These are phyloP conservation scores for Coccomyxa sp. DNA, from an alignment of 139 green algal species.

Conservation along the genomic window DNA sequence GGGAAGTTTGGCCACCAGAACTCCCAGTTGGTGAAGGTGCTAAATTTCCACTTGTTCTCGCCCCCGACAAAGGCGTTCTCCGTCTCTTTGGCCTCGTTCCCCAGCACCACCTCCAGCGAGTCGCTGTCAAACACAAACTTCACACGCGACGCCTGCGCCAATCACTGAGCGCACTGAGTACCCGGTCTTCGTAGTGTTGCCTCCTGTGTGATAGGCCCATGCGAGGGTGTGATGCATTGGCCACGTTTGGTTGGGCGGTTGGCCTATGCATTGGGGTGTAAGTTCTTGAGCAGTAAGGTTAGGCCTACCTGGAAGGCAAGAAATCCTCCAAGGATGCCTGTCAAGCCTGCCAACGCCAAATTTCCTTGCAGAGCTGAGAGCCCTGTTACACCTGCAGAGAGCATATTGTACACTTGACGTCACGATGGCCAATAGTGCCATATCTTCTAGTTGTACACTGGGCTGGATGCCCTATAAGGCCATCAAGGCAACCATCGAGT, in stretches of 20 bases:
- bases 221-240: conserved; percentile 2
- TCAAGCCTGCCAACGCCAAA: background rate
- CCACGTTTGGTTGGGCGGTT: background rate
- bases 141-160: conserved; percentile 69
- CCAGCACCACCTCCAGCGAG: conserved; percentile 59
- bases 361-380: conserved; percentile 3
- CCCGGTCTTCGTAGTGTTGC: background rate
- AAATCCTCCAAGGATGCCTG: conserved; percentile 15
- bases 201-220: background rate
- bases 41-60: conserved; percentile 77
- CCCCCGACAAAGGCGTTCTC: conserved; percentile 88
- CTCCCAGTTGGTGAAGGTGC: conserved; percentile 81
- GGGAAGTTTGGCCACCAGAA: conserved; percentile 89
- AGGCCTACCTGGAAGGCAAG: conserved; percentile 12
- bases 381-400: conserved; percentile 1
- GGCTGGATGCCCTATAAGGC: too few species aligned
- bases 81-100: conserved; percentile 49
- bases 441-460: too few species aligned
- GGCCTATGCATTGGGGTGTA: background rate
- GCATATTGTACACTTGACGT: too few species aligned
- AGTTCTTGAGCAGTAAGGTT: background rate
- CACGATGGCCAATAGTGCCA: too few species aligned
- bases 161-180: background rate
- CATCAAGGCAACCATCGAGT: too few species aligned
- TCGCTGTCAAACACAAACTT: conserved; percentile 80